phyloP scores from a whole-genome alignment of 2,329 filamentous ascomycete species.

The Trichoderma atroviride region DNA sequence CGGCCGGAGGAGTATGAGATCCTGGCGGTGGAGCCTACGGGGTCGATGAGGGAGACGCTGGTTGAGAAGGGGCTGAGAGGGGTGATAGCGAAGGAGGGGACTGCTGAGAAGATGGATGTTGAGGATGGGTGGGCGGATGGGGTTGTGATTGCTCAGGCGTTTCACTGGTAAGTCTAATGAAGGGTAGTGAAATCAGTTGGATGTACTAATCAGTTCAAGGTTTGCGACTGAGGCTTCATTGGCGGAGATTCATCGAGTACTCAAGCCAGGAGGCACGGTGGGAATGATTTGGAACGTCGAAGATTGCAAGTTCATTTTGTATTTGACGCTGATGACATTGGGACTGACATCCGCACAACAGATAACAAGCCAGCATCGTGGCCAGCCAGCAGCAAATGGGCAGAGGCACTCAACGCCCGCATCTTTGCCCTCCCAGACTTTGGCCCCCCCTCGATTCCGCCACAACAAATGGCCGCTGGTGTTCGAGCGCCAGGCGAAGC shows the following conservation, averaged over 20 bases:
- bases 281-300: slow-evolving; percentile 76
- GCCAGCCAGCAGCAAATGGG: slow-evolving; percentile 61
- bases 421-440: slow-evolving; percentile 56
- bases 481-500: slow-evolving; percentile 61
- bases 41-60: slow-evolving; percentile 65
- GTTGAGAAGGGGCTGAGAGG: slow-evolving; percentile 57
- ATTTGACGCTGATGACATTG: background rate
- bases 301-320: slow-evolving; percentile 55
- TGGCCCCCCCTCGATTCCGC: slow-evolving; percentile 65
- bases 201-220: slow-evolving; percentile 46
- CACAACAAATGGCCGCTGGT: slow-evolving; percentile 64
- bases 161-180: slow-evolving; percentile 54
- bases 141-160: slow-evolving; percentile 66
- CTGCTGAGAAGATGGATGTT: slow-evolving; percentile 59
- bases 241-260: slow-evolving; percentile 66
- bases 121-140: slow-evolving; percentile 64
- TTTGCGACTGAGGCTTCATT: slow-evolving; percentile 67
- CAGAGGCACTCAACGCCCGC: slow-evolving; percentile 62
- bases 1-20: slow-evolving; percentile 63
- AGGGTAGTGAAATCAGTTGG: background rate
- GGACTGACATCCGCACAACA: slow-evolving; percentile 35
- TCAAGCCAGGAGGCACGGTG: slow-evolving; percentile 62
- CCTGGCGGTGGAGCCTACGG: slow-evolving; percentile 65
- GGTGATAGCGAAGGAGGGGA: slow-evolving; percentile 60
- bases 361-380: slow-evolving; percentile 66